Base-by-base conservation (phyloP, 148 eudicot species). In the Polygonum aviculare region DNA sequence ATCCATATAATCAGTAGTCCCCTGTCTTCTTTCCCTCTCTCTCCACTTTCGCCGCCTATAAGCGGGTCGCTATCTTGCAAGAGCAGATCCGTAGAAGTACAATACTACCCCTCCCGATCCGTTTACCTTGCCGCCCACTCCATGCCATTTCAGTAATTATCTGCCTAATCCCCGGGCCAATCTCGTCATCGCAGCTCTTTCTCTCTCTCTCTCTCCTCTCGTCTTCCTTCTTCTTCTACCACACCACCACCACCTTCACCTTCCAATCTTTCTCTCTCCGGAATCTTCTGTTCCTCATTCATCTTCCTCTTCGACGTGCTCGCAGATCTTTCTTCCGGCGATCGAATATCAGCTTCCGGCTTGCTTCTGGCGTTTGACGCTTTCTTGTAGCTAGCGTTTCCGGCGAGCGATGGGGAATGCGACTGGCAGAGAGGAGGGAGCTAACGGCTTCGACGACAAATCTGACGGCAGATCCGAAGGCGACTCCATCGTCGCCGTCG, bases 381-480 rank as follows among this genome's bases (percentile, higher is more conserved):
- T 11, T 33, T 63, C 2, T 31, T 11, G n/a, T 12, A 63, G 67
- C 12, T 19, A 63, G 69, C 3, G 33, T 50, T 33, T 39, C 45
- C 36, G 60, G n/a, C 15, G 21, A 21, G 80, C 21, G 39, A 88
- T 89, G 92, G 92, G 92, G 12, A 89, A 89, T 80, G 86, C 86
- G 11, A 88, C 77, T 77, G 91, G 86, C 18, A 84, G 83, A 77
- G 91, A 81, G 81, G 91, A 85, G 12, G 86, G 69, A 2, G 74
- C 65, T 7, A 69, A 80, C 31, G 81, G 76, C 74, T 80, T 74
- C 14, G 77, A 15, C 10, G 82, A 77, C 48, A 44, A 71, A 2
- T 5, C 76, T 0, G 16, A 44, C 74, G 57, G 76, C 75, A 75
- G 78, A 75, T 80, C 82, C 31, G 78, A 78, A 74, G 85, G 79